Evolutionary conservation across 2,329 filamentous ascomycete genomes (phyloP), one percentile per base, ranked within the genome.

Genomic region (Epichloe gansuensis): DNA sequence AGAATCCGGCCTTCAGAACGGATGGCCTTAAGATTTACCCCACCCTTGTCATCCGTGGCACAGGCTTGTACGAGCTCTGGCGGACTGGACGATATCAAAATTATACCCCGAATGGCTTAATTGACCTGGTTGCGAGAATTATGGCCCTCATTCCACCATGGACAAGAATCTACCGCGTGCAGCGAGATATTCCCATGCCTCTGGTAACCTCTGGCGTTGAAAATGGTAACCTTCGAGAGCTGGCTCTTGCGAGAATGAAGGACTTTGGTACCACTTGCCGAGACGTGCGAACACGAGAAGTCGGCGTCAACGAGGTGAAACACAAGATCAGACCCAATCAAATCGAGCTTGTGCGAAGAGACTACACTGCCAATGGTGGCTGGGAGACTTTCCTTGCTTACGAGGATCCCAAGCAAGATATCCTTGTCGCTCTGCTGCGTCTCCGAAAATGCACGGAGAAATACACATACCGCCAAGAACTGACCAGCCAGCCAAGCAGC

Each of bases 311-410:
- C 67, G 93, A 98, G 72, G 91, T 98, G 58, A 98, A 98, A 75
- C 85, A 98, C 75, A 97, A 97, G 75, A 96, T 98, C 60, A 80
- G 91, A 1, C 93, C 93, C 0, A 94, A 91, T 59, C 91, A 98
- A 67, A 88, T 98, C 54, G 93, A 98, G 73, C 82, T 98, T 21
- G 85, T 98, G 34, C 85, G 93, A 28, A 80, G 93, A 58, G 93
- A 98, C 71, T 98, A 98, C 69, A 80, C 82, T 0, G 93, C 93
- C 59, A 98, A 98, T 66, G 91, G 87, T 41, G 94, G 93, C 25
- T 98, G 93, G 93, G 93, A 98, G 70, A 98, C 93, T 0, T 98
- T 98, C 72, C 75, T 98, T 5, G 91, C 93, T 1, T 98, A 98
- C 64, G 93, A 98, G 66, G 93, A 98, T 61, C 91, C 93, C 1